phyloP scores from a whole-genome alignment of 768 basidiomycete species.

The Royoungia palumana region DNA sequence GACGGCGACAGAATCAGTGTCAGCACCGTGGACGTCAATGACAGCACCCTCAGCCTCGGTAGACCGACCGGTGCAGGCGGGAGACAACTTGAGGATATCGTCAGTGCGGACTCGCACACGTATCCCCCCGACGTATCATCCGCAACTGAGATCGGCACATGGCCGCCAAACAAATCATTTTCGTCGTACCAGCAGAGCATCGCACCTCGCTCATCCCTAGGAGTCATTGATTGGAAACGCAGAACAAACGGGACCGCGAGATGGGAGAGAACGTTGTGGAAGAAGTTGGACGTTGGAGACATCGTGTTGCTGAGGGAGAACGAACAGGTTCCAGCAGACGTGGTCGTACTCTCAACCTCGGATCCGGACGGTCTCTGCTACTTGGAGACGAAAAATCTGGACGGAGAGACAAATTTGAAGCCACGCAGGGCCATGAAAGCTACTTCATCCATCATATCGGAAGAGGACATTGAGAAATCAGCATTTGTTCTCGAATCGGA shows the following conservation, averaged over 20 bases:
- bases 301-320: conserved; percentile 87
- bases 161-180: conserved; percentile 39
- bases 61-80: conserved; percentile 42
- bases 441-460: conserved; percentile 70
- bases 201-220: conserved; percentile 52
- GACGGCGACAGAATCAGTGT: conserved; percentile 38
- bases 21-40: conserved; percentile 43
- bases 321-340: conserved; percentile 95
- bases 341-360: conserved; percentile 88
- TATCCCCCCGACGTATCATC: conserved; percentile 51
- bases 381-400: conserved; percentile 96
- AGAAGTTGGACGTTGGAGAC: conserved; percentile 98
- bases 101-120: conserved; percentile 60
- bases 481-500: conserved; percentile 90
- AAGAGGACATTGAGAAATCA: conserved; percentile 88
- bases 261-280: conserved; percentile 98
- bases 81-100: conserved; percentile 62
- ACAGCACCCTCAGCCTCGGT: conserved; percentile 41
- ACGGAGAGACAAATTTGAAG: conserved; percentile 97
- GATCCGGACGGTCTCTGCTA: conserved; percentile 92
- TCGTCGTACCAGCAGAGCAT: conserved; percentile 54
- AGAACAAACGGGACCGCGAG: conserved; percentile 65
- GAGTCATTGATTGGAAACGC: conserved; percentile 80
- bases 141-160: conserved; percentile 32
- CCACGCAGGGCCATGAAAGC: conserved; percentile 72